Evolutionary conservation across 768 basidiomycete species (phyloP).

Genomic region (Gyrodon lividus): DNA sequence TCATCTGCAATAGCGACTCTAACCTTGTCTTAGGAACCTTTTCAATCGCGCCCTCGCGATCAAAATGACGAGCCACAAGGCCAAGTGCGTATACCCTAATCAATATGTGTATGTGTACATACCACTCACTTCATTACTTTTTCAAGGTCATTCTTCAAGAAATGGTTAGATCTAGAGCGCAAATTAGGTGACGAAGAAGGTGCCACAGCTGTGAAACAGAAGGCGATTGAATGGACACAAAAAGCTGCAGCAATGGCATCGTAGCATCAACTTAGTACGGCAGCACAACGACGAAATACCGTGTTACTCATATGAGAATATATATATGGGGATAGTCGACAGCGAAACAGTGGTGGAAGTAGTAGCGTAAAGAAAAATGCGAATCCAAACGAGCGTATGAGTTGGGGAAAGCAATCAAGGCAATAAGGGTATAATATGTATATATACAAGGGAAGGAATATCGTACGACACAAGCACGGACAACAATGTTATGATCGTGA

Average conservation of each 20-base stretch:
- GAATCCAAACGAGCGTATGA: conserved; percentile 60
- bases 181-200: conserved; percentile 87
- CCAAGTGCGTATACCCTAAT: conserved; percentile 66
- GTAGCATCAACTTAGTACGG: conserved; percentile 17
- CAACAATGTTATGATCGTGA: conserved; percentile 46
- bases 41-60: conserved; percentile 79
- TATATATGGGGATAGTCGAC: conserved; percentile 36
- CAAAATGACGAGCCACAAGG: conserved; percentile 94
- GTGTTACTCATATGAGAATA: conserved; percentile 34
- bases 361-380: conserved; percentile 38
- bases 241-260: conserved; percentile 37
- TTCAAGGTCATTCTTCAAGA: conserved; percentile 90
- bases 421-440: conserved; percentile 38
- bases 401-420: conserved; percentile 33
- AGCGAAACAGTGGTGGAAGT: conserved; percentile 33
- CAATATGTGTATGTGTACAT: neutral
- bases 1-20: neutral
- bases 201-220: conserved; percentile 74
- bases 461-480: conserved; percentile 9
- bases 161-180: conserved; percentile 89
- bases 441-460: conserved; percentile 30
- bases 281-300: conserved; percentile 6
- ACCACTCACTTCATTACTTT: conserved; percentile 14
- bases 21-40: conserved; percentile 56
- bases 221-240: conserved; percentile 91